Evolutionary conservation across 305 asterid genomes (phyloP).

Genomic region (Plantago coronopus): DNA sequence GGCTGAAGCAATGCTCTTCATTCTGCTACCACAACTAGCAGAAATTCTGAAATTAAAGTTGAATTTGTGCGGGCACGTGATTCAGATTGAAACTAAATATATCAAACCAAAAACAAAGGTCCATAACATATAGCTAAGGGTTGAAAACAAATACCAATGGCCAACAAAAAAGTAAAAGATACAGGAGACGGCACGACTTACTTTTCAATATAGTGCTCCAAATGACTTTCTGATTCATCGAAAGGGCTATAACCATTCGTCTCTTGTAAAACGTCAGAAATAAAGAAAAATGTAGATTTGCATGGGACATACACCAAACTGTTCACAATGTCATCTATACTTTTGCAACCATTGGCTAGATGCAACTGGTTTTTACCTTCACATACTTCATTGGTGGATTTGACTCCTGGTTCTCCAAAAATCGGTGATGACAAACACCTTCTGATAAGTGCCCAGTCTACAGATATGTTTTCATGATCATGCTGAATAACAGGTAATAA

Average conservation of each 20-base stretch:
- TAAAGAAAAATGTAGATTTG: slow-evolving; percentile 65
- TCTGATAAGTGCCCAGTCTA: slow-evolving; percentile 73
- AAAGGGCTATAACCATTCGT: slow-evolving; percentile 50
- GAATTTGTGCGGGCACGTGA: not conserved
- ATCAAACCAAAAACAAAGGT: slow-evolving; percentile 2
- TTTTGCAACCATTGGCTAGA: slow-evolving; percentile 70
- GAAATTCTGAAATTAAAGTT: slow-evolving; percentile 15
- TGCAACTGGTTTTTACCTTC: slow-evolving; percentile 39
- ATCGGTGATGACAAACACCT: slow-evolving; percentile 86
- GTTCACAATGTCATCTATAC: slow-evolving; percentile 49
- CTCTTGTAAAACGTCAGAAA: slow-evolving; percentile 52
- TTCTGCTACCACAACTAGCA: slow-evolving; percentile 3
- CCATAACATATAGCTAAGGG: not conserved
- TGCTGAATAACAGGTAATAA: slow-evolving; percentile 64
- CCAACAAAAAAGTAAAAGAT: slow-evolving; percentile 6
- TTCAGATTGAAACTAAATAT: slow-evolving; percentile 10
- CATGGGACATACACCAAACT: slow-evolving; percentile 91
- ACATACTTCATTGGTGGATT: slow-evolving; percentile 33
- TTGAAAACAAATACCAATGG: too few relatives aligned
- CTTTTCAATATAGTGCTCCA: slow-evolving; percentile 62
- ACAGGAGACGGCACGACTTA: slow-evolving; percentile 36
- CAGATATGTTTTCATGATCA: slow-evolving; percentile 45
- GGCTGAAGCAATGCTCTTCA: not conserved
- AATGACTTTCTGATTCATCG: slow-evolving; percentile 50
- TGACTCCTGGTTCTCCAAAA: slow-evolving; percentile 42